These are phyloP conservation scores for Prinsepia uniflora DNA, from an alignment of 306 rosid genomes.

Conservation along the genomic window DNA sequence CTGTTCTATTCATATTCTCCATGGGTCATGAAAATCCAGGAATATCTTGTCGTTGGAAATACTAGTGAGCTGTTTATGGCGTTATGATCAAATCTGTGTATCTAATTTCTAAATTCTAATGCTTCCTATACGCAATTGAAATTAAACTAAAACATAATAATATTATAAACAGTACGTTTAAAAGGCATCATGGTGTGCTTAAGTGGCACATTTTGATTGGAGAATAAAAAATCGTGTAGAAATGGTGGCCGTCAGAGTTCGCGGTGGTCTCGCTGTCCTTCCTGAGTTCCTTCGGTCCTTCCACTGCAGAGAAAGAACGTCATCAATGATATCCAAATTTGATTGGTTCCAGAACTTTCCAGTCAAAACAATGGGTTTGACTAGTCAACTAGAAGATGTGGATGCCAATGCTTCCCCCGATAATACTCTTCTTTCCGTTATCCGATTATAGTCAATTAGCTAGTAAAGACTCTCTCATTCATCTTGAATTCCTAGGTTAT, in stretches of 20 bases:
- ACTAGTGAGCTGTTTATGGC: neutral
- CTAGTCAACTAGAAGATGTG: neutral
- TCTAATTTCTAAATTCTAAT: no score
- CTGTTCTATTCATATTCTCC: neutral
- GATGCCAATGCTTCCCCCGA: no score
- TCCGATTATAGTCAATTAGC: no score
- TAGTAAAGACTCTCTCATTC: no score
- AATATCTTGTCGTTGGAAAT: neutral
- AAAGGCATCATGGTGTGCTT: no score
- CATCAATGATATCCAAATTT: neutral
- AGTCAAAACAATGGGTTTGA: constrained; percentile 9
- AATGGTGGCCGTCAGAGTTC: neutral
- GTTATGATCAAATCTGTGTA: neutral
- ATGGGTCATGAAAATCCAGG: neutral
- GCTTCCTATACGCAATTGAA: no score
- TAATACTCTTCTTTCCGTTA: no score
- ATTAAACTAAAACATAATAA: no score
- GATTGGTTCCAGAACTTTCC: neutral
- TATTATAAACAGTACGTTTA: no score
- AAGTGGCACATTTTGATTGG: neutral
- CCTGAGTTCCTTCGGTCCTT: no score
- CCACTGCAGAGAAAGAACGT: neutral
- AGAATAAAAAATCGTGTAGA: neutral
- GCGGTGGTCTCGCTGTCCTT: neutral
- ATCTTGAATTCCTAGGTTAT: no score